Evolutionary conservation across 768 basidiomycete genomes (phyloP).

Genomic region (Xanthoconium stramineum): DNA sequence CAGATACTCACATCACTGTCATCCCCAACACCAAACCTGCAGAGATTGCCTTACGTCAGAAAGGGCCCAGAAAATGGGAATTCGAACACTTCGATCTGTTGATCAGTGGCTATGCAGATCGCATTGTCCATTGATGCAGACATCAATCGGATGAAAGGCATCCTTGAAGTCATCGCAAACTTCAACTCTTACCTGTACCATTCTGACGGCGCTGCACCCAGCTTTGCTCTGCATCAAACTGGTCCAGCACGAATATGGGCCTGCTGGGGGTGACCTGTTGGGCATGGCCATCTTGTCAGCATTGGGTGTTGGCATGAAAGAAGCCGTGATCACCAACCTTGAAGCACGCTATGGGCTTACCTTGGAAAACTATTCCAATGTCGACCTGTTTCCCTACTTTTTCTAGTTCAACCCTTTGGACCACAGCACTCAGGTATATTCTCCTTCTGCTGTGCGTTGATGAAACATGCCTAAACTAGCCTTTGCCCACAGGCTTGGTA

Average conservation of each 20-base stretch:
- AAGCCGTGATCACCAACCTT: constrained; percentile 14
- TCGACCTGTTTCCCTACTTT: constrained; percentile 22
- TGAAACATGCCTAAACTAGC: neutral
- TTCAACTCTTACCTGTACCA: constrained; percentile 22
- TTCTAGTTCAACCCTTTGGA: constrained; percentile 25
- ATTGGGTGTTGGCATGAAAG: constrained; percentile 2
- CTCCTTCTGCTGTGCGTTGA: neutral
- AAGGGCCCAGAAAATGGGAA: constrained; percentile 3
- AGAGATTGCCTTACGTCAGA: constrained; percentile 3
- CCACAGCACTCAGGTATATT: constrained; percentile 15
- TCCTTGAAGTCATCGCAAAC: constrained; percentile 15
- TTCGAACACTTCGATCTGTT: constrained; percentile 16
- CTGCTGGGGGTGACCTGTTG: constrained; percentile 12
- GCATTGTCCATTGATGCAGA: neutral
- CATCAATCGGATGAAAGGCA: neutral
- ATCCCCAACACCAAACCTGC: constrained; percentile 9
- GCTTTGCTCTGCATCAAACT: constrained; percentile 4
- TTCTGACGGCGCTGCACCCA: constrained; percentile 2
- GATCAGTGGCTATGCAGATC: constrained; percentile 7
- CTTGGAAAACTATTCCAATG: constrained; percentile 13
- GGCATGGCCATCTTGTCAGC: neutral
- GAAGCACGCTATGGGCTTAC: constrained; percentile 14
- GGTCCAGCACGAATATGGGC: neutral
- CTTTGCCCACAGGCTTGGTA: constrained; percentile 15
- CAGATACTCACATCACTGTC: constrained; percentile 1